Evolutionary conservation across 148 eudicot genomes (phyloP).

Genomic region (Euryodendron excelsum): DNA sequence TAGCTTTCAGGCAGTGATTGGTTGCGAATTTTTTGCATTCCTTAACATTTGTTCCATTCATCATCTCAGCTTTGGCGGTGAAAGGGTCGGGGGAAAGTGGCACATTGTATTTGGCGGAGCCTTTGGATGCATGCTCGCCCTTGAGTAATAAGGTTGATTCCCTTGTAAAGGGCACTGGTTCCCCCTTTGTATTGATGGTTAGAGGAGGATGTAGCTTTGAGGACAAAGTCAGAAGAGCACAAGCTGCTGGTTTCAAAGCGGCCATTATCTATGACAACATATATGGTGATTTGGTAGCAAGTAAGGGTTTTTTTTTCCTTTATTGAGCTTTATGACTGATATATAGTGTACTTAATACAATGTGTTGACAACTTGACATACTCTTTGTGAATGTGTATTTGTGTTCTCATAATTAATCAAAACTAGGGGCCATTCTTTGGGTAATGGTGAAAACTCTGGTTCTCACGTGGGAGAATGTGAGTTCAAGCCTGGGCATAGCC

Average conservation of each 20-base stretch:
- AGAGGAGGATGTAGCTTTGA: constrained; percentile 93
- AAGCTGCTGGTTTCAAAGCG: constrained; percentile 79
- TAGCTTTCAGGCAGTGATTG: no score
- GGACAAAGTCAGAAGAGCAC: constrained; percentile 79
- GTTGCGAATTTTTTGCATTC: neutral
- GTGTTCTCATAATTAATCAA: neutral
- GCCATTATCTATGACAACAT: constrained; percentile 63
- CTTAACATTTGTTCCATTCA: constrained; percentile 7
- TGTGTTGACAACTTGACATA: neutral
- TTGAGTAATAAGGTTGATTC: constrained; percentile 47
- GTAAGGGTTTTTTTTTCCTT: constrained; percentile 41
- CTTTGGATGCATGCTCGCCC: constrained; percentile 72
- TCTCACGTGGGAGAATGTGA: neutral
- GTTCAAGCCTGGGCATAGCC: no score
- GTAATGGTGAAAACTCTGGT: neutral
- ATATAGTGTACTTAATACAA: neutral
- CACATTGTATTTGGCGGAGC: constrained; percentile 62
- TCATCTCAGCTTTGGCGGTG: constrained; percentile 63
- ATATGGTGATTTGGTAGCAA: constrained; percentile 69
- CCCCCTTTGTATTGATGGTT: constrained; percentile 60
- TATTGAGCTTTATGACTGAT: neutral
- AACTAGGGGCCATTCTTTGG: neutral
- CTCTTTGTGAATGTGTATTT: neutral
- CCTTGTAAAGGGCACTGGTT: constrained; percentile 19
- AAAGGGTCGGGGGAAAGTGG: constrained; percentile 65